Conservation (phyloP, 176 grass and related monocot species). For the Carex myosuroides region DNA sequence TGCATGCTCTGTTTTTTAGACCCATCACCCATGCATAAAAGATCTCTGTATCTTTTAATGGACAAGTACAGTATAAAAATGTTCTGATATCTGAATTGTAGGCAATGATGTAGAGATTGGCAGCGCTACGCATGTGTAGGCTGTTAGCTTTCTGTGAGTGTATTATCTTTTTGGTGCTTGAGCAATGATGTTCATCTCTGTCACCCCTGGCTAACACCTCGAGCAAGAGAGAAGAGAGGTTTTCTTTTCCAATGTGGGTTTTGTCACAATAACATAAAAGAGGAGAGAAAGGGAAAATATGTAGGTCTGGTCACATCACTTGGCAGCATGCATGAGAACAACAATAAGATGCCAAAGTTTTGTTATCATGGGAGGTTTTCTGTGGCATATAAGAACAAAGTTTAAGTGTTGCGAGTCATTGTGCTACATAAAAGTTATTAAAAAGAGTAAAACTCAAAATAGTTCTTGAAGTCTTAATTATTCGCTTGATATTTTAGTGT, state of each 20-base stretch:
- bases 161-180: neutral
- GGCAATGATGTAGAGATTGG: conserved; percentile 11
- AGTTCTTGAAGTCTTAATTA: no score
- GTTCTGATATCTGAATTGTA: neutral
- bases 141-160: neutral
- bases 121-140: conserved; percentile 4
- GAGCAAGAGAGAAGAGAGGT: neutral
- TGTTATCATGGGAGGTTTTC: neutral
- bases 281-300: neutral
- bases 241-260: conserved; percentile 15
- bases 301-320: neutral
- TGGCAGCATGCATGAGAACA: neutral
- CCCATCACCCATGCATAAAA: no score
- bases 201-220: neutral
- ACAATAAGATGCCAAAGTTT: conserved; percentile 4
- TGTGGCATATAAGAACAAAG: neutral
- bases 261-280: neutral
- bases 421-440: neutral
- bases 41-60: neutral
- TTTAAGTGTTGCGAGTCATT: neutral
- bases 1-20: no score
- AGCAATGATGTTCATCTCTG: conserved; percentile 12
- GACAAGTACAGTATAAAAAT: neutral
- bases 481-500: no score
- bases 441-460: neutral